Base-by-base conservation (phyloP, 306 rosid genomes). In the Malus sylvestris region DNA sequence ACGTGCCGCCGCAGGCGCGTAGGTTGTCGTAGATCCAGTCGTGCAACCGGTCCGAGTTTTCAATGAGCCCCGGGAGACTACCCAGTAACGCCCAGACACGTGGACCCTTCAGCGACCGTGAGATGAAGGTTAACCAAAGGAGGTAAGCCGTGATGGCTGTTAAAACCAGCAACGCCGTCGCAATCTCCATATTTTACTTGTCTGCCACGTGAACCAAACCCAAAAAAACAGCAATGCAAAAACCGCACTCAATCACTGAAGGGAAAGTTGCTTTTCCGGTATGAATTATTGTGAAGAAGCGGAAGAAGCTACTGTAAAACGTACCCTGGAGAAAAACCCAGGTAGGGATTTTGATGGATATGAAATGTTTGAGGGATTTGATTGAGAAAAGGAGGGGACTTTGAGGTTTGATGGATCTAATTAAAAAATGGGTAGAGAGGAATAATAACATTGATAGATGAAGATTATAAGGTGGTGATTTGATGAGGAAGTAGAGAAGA, bases 1-100 rank as follows among this genome's bases (percentile, higher is more conserved):
- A 94, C 87, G 98, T 94, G 87, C 98, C 98, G 61, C 90, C 91
- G 29, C 96, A 94, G 55, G 89, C 97, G 82, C 96, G 88, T 42
- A 94, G 96, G 86, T 91, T 94, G 58, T 94, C 98, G 22, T 71
- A 87, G 87, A 94, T 94, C 98, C 98, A 94, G 70, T 94, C 98
- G 59, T 94, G 98, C 87, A 94, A 65, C 33, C 96, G 96, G 22
- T 94, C 97, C 52, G 91, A 85, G 44, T 94, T 94, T 73, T 90
- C 94, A 1, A 94, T 84, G 32, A 94, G 71, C 0, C 97, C 98
- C 0, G 98, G 98, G 10, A 94, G 88, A 49, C 98, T 94, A 10
- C 98, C 98, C 83, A 94, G 75, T 74, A 94, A 42, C 10, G 93
- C 89, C 98, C 98, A 94, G 71, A 94, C 93, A 86, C 89, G 85